These are phyloP conservation scores for Annulohypoxylon truncatum DNA, from an alignment of 2,329 filamentous ascomycete genomes.

Conservation along the genomic window DNA sequence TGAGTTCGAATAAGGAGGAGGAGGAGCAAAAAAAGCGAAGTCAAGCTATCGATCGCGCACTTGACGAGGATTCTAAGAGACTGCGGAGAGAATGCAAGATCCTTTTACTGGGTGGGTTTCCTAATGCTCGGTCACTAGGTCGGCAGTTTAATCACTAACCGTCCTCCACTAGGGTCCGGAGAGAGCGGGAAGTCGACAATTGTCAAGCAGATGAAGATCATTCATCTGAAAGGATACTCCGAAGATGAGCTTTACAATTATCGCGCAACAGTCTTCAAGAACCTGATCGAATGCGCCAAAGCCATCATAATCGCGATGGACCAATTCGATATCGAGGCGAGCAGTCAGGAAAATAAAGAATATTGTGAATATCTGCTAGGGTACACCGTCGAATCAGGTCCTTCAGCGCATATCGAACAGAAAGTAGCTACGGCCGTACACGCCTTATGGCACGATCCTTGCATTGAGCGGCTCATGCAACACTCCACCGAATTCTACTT, in stretches of 20 bases:
- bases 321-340: constrained; percentile 87
- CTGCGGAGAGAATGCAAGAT: constrained; percentile 99
- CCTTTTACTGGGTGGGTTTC: constrained; percentile 80
- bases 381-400: constrained; percentile 91
- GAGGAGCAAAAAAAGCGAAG: constrained; percentile 95
- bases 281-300: constrained; percentile 95
- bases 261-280: constrained; percentile 97
- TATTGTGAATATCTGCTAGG: constrained; percentile 84
- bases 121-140: neutral
- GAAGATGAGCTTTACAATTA: constrained; percentile 94
- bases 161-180: constrained; percentile 73
- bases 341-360: constrained; percentile 75
- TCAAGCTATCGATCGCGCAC: constrained; percentile 90
- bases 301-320: constrained; percentile 91
- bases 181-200: constrained; percentile 99
- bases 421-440: constrained; percentile 85
- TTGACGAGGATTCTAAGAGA: constrained; percentile 94
- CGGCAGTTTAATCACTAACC: constrained; percentile 29
- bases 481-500: constrained; percentile 98
- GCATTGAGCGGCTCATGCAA: constrained; percentile 84
- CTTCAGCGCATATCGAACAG: constrained; percentile 83
- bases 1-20: constrained; percentile 89
- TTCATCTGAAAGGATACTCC: constrained; percentile 97
- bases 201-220: constrained; percentile 99
- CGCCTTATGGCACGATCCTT: constrained; percentile 90